Conservation (phyloP, 768 basidiomycete species). For the Astraeus odoratus region DNA sequence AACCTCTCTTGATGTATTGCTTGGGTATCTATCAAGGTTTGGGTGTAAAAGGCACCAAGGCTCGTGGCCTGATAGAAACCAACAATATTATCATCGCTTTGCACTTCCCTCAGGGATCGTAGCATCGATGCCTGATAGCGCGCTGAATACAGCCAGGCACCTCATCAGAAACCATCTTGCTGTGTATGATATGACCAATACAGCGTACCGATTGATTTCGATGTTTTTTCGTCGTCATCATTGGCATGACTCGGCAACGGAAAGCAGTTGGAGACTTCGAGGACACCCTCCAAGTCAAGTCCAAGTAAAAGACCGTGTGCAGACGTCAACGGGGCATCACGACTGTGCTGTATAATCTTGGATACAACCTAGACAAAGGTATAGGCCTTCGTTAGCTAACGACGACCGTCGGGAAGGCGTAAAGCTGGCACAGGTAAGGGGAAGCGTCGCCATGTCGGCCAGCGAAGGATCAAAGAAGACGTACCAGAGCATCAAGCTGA, state of each 20-base stretch:
- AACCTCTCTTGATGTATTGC: conserved; percentile 81
- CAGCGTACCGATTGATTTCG: conserved; percentile 63
- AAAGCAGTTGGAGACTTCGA: conserved; percentile 91
- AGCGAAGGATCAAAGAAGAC: conserved; percentile 19
- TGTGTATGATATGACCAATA: conserved; percentile 4
- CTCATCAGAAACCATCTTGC: conserved; percentile 4
- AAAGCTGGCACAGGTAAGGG: background rate
- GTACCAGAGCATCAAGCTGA: conserved; percentile 82
- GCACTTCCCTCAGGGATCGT: conserved; percentile 83
- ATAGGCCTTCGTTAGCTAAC: conserved; percentile 12
- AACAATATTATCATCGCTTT: conserved; percentile 84
- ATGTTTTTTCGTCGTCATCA: conserved; percentile 80
- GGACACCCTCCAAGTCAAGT: conserved; percentile 83
- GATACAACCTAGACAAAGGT: conserved; percentile 62
- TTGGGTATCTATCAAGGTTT: conserved; percentile 73
- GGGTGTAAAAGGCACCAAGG: conserved; percentile 80
- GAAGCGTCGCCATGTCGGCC: background rate
- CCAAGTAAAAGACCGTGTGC: conserved; percentile 85
- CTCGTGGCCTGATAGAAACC: conserved; percentile 92
- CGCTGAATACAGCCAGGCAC: conserved; percentile 34
- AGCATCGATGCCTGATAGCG: conserved; percentile 84
- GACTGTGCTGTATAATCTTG: conserved; percentile 90
- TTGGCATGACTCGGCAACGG: conserved; percentile 65
- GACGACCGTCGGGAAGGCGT: background rate
- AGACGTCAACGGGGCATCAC: conserved; percentile 65